Percentiles rank a stretch among this genome's conserved stretches.
These are phyloP conservation scores for Tuber brumale DNA, from an alignment of 495 filamentous ascomycete species.

Conservation along the genomic window DNA sequence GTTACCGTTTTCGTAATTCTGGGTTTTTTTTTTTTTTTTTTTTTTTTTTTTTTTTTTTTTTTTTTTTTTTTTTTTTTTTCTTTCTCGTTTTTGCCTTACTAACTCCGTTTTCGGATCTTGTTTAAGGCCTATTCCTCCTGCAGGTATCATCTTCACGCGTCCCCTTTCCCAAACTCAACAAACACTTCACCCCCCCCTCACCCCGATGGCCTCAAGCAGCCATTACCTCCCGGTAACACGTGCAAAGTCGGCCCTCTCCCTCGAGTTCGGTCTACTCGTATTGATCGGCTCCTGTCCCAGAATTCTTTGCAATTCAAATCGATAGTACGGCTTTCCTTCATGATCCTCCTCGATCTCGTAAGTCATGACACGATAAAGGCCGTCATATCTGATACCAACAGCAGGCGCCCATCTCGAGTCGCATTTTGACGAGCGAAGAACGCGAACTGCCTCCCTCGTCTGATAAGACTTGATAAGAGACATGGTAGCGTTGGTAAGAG, in stretches of 20 bases:
- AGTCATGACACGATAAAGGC: slow-evolving; percentile 47
- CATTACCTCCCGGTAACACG: slow-evolving; percentile 15
- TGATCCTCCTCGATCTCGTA: slow-evolving; percentile 33
- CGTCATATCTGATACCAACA: slow-evolving; percentile 51
- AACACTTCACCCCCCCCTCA: not conserved
- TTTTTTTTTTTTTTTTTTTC: too few species aligned
- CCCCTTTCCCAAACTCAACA: not conserved
- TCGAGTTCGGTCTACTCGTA: slow-evolving; percentile 7
- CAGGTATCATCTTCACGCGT: too few species aligned
- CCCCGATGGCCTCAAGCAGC: not conserved
- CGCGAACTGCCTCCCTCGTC: slow-evolving; percentile 44
- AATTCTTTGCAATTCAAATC: slow-evolving; percentile 46
- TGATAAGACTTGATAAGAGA: slow-evolving; percentile 43
- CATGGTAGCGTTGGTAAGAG: slow-evolving; percentile 42
- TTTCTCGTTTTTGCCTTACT: not conserved
- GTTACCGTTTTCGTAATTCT: not conserved
- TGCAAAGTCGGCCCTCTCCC: slow-evolving; percentile 21
- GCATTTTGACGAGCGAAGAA: slow-evolving; percentile 44
- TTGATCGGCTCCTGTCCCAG: slow-evolving; percentile 39
- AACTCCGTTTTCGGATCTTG: not conserved
- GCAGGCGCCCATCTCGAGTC: slow-evolving; percentile 38
- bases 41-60: not conserved
- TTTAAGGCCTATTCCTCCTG: too few species aligned
- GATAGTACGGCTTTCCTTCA: slow-evolving; percentile 43
- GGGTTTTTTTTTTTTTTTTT: not conserved